Evolutionary conservation across 2,329 filamentous ascomycete species (phyloP).

Genomic region (Fusarium secorum): DNA sequence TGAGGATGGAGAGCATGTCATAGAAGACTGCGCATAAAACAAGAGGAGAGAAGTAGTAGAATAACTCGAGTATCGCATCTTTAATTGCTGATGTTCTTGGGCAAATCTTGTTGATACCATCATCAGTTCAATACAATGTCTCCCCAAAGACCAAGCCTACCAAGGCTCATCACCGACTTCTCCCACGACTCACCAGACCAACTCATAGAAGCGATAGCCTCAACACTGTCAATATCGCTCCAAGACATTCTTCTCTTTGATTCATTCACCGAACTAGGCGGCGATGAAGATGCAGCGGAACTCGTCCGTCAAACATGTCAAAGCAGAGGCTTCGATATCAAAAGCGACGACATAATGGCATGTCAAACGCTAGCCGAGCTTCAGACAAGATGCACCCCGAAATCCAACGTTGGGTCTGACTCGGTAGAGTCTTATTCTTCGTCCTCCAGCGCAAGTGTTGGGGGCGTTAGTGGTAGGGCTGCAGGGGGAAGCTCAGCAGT

Average conservation of each 20-base stretch:
- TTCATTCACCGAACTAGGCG: conserved; percentile 56
- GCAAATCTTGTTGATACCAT: background rate
- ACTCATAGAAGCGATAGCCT: conserved; percentile 47
- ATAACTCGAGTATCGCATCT: background rate
- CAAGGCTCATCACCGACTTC: conserved; percentile 37
- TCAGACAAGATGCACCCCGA: conserved; percentile 49
- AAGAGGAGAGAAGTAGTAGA: background rate
- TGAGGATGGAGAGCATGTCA: conserved; percentile 6
- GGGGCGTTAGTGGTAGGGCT: conserved; percentile 14
- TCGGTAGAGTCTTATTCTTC: conserved; percentile 19
- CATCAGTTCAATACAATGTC: conserved; percentile 6
- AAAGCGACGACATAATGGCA: conserved; percentile 51
- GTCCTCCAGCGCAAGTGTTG: background rate
- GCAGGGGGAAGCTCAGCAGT: conserved; percentile 10
- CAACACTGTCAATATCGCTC: conserved; percentile 48
- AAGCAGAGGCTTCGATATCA: conserved; percentile 45
- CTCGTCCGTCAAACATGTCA: conserved; percentile 23
- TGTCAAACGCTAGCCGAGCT: conserved; percentile 56
- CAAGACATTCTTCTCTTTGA: conserved; percentile 48
- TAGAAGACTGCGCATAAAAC: background rate
- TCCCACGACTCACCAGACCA: conserved; percentile 40
- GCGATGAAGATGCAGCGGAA: conserved; percentile 48
- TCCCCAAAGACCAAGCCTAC: conserved; percentile 20
- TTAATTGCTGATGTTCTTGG: background rate
- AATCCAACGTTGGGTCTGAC: background rate